Conservation (phyloP, 768 basidiomycete genomes). For the Agaricus sinodeliciosus region DNA sequence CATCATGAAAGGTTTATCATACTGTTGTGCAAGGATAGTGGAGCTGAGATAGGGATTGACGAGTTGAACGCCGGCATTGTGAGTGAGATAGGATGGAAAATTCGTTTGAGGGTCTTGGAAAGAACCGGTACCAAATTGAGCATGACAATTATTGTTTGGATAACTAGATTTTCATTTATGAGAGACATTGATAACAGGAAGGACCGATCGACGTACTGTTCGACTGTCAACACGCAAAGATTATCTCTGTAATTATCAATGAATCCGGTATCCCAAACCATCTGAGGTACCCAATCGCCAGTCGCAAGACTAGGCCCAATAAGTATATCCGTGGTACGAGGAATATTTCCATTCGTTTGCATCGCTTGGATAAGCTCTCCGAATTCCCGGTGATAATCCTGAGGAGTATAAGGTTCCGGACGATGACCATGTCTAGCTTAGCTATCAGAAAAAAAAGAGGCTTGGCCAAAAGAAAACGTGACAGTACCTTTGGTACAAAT, state of each 20-base stretch:
- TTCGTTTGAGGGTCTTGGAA: slow-evolving; percentile 33
- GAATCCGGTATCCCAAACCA: slow-evolving; percentile 46
- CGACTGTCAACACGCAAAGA: slow-evolving; percentile 43
- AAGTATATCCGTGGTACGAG: slow-evolving; percentile 30
- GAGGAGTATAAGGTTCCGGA: slow-evolving; percentile 17
- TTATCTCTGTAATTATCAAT: slow-evolving; percentile 33
- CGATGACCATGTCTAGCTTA: slow-evolving; percentile 16
- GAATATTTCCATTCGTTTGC: slow-evolving; percentile 26
- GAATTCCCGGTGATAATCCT: slow-evolving; percentile 44
- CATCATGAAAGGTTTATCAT: slow-evolving; percentile 51
- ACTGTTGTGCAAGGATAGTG: slow-evolving; percentile 34
- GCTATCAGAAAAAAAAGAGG: slow-evolving; percentile 8
- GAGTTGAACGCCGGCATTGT: slow-evolving; percentile 43
- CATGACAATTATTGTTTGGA: slow-evolving; percentile 53
- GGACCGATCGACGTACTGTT: slow-evolving; percentile 36
- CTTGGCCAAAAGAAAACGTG: slow-evolving; percentile 1
- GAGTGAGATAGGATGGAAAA: slow-evolving; percentile 54
- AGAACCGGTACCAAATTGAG: slow-evolving; percentile 36
- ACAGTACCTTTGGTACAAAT: slow-evolving; percentile 48
- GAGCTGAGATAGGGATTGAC: slow-evolving; percentile 47
- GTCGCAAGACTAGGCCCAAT: slow-evolving; percentile 61
- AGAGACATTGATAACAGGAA: not conserved
- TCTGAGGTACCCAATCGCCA: slow-evolving; percentile 40
- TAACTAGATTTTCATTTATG: slow-evolving; percentile 19
- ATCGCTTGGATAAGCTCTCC: slow-evolving; percentile 33